phyloP scores from a whole-genome alignment of 2,329 filamentous ascomycete species.

The Hawksworthiomyces lignivorus region DNA sequence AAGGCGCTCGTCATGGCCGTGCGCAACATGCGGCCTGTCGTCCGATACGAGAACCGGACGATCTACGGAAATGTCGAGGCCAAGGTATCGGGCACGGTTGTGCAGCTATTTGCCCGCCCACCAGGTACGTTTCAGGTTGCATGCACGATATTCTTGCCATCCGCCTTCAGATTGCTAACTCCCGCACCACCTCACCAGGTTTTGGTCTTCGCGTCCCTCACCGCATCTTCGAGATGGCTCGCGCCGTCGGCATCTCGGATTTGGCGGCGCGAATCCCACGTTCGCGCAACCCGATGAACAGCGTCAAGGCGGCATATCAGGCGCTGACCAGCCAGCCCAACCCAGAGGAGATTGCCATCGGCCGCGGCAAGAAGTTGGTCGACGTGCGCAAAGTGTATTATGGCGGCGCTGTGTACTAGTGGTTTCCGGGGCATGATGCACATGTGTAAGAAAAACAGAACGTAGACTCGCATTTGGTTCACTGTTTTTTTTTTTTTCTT shows the following conservation, averaged over 20 bases:
- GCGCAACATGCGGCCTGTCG: constrained; percentile 86
- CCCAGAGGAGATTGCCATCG: constrained; percentile 83
- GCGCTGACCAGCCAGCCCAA: constrained; percentile 76
- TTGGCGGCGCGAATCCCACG: constrained; percentile 76
- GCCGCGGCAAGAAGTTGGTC: constrained; percentile 87
- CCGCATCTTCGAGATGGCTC: constrained; percentile 90
- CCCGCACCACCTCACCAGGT: constrained; percentile 42
- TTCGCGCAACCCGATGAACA: constrained; percentile 94
- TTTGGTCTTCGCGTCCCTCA: constrained; percentile 90
- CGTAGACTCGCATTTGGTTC: background rate
- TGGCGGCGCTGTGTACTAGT: constrained; percentile 61
- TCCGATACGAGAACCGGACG: constrained; percentile 83
- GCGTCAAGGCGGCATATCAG: constrained; percentile 82
- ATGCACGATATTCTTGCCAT: background rate
- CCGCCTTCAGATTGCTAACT: background rate
- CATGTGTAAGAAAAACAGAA: background rate
- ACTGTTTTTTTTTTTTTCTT: background rate
- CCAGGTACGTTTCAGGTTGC: constrained; percentile 61
- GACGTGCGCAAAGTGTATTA: constrained; percentile 98
- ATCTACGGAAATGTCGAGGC: constrained; percentile 77
- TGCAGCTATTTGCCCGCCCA: constrained; percentile 73
- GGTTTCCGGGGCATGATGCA: no score
- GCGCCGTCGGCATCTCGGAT: constrained; percentile 78
- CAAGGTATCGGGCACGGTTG: constrained; percentile 82
- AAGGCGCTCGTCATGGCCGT: constrained; percentile 79